These are phyloP conservation scores for Diaporthe sp. DNA, from an alignment of 2,329 filamentous ascomycete genomes.

Conservation along the genomic window DNA sequence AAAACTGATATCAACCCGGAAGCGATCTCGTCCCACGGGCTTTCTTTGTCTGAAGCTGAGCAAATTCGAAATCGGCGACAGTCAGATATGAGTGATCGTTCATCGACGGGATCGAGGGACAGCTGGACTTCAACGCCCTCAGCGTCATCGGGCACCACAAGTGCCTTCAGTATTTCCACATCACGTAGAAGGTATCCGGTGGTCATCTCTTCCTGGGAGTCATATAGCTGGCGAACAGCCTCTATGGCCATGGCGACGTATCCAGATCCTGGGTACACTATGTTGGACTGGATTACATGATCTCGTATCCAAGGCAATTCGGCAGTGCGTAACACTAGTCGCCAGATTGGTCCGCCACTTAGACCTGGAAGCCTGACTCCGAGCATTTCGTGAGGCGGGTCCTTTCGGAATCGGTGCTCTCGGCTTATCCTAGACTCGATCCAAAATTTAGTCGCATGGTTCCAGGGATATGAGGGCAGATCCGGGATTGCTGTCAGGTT, in stretches of 20 bases:
- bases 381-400: constrained; percentile 51
- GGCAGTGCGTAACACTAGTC: constrained; percentile 43
- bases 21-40: background rate
- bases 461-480: constrained; percentile 58
- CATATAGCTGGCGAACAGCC: constrained; percentile 1
- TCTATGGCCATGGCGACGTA: constrained; percentile 31
- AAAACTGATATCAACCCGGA: background rate
- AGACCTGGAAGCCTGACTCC: constrained; percentile 45
- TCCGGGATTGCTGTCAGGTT: constrained; percentile 40
- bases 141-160: background rate
- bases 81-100: background rate
- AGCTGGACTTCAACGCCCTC: background rate
- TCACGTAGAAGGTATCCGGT: background rate
- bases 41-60: background rate
- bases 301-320: constrained; percentile 23
- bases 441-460: constrained; percentile 54
- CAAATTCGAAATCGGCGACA: background rate
- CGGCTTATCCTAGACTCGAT: constrained; percentile 47
- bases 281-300: background rate
- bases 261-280: constrained; percentile 15
- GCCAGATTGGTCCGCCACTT: constrained; percentile 45
- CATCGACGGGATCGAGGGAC: background rate
- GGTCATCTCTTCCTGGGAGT: background rate
- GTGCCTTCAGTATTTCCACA: background rate
- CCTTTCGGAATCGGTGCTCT: constrained; percentile 46